phyloP scores from a whole-genome alignment of 768 basidiomycete species.

The Collybia sp. region DNA sequence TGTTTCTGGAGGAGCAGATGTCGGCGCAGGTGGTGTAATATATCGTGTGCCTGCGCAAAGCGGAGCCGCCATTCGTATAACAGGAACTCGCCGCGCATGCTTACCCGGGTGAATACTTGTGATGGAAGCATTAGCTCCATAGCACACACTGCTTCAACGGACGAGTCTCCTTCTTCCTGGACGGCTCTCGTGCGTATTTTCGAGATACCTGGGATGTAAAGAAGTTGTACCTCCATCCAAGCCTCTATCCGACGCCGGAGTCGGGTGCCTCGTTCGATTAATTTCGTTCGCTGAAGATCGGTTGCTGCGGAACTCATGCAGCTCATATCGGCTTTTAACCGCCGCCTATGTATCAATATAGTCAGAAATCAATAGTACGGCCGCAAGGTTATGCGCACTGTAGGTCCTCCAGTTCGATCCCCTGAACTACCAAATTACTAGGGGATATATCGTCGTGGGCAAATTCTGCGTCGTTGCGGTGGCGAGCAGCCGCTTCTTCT shows the following conservation, averaged over 20 bases:
- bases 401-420: background rate
- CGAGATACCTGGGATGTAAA: constrained; percentile 1
- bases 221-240: constrained; percentile 1
- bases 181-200: background rate
- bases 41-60: background rate
- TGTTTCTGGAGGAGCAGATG: background rate
- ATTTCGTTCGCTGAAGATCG: background rate
- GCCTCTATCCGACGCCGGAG: background rate
- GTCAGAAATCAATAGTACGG: background rate
- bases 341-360: background rate
- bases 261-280: background rate
- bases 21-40: background rate
- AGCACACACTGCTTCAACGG: background rate
- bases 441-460: background rate
- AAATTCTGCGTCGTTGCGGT: background rate
- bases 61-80: constrained; percentile 2
- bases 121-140: constrained; percentile 1
- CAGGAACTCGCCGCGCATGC: background rate
- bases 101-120: background rate
- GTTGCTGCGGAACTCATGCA: background rate
- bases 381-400: background rate
- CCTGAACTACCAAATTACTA: background rate
- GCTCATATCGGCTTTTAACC: background rate
- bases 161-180: background rate
- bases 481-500: background rate